Evolutionary conservation across 345 rosid species (phyloP), one percentile per base, ranked within the genome.

Genomic region (Trapa incisa): DNA sequence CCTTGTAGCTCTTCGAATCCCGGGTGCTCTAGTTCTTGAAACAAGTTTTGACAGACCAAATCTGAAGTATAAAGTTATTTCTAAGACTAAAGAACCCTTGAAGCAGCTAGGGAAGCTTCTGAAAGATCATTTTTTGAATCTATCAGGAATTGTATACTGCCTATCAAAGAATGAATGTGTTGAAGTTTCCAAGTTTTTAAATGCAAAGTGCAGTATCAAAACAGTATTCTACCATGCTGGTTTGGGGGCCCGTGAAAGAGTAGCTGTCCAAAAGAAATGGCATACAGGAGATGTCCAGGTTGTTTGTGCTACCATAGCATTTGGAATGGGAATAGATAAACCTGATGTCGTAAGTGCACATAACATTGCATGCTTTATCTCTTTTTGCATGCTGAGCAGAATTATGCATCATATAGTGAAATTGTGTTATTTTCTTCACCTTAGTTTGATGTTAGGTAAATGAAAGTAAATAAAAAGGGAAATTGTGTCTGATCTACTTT

Each of bases 311-410:
- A 83, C 88, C 50, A 93, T 93, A 47, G 97, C 97, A 64, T 93
- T 93, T 69, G 98, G 97, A 71, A 93, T 93, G 98, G 97, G 98
- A 73, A 90, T 93, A 66, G 97, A 90, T 86, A 88, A 90, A 83
- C 83, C 96, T 60, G 86, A 93, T 76, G 98, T 93, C 43, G 97
- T 93, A 79, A 87, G 86, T 81, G 67, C 70, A 68, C n/a, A 50
- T 70, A 70, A 67, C 50, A 72, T 53, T 72, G 15, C 61, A 66
- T 43, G 65, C 37, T 58, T 29, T 32, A 1, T 10, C 33, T 52
- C 16, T 52, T 16, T 52, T 1, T 52, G 6, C 57, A 52, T n/a
- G 33, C 11, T 3, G 6, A 5, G 22, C 9, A 53, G 33, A 53
- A 50, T 50, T 53, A n/a, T n/a, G 8, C 58, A 53, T 5, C 58